Evolutionary conservation across 495 filamentous ascomycete species (phyloP).

Genomic region (Chaetomium fimeti): DNA sequence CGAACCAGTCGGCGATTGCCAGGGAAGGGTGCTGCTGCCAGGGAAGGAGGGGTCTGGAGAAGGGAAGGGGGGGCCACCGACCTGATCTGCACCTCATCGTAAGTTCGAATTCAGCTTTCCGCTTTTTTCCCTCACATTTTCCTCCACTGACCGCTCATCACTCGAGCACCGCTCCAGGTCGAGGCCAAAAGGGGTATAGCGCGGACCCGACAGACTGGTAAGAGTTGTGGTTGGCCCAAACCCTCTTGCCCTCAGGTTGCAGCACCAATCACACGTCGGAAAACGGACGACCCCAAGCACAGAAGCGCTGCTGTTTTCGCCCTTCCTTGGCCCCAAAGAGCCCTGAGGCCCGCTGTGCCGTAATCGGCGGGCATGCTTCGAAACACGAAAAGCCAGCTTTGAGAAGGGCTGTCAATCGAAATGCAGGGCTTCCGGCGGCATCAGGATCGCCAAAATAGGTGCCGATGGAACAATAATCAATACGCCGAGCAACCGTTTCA

Average conservation of each 20-base stretch:
- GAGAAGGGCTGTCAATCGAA: neutral
- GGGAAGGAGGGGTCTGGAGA: too few relatives aligned
- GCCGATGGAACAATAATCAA: neutral
- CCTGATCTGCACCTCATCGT: neutral
- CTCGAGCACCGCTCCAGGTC: neutral
- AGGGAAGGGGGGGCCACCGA: neutral
- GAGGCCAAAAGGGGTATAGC: slow-evolving; percentile 12
- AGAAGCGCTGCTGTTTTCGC: slow-evolving; percentile 5
- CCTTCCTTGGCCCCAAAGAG: slow-evolving; percentile 11
- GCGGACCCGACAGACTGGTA: slow-evolving; percentile 22
- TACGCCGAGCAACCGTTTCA: neutral
- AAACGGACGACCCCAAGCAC: neutral
- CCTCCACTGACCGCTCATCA: slow-evolving; percentile 13
- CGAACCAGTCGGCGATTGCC: slow-evolving; percentile 4
- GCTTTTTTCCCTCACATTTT: neutral
- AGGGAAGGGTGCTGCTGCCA: too few relatives aligned
- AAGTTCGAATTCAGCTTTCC: slow-evolving; percentile 4
- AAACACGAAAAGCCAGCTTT: slow-evolving; percentile 20
- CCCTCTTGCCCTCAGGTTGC: neutral
- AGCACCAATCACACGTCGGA: slow-evolving; percentile 3
- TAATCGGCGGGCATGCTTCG: slow-evolving; percentile 19
- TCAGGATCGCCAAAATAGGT: neutral
- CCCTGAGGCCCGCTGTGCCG: slow-evolving; percentile 17
- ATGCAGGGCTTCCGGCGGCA: neutral
- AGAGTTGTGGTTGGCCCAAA: slow-evolving; percentile 6